Evolutionary conservation across 208 protist species (phyloP), one percentile per base, ranked within the genome.

Genomic region (Strigomonas culicis): DNA sequence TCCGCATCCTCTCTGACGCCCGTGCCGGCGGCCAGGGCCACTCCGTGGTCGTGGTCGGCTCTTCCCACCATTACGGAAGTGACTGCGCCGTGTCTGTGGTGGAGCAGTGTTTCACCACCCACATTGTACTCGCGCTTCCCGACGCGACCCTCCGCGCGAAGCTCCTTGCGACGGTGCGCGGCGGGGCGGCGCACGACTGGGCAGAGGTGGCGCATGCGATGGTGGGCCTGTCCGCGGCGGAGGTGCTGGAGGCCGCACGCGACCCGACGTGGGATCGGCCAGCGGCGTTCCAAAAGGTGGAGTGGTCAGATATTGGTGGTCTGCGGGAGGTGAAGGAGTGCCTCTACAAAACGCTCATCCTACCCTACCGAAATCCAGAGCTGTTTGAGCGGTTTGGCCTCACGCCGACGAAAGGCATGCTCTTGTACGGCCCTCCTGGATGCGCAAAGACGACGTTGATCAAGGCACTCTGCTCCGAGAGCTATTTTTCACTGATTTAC

Each of bases 271-370:
- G 65, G 49, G 15, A 27, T 19, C 56, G 65, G 43, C 56, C 24
- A 4, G 72, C 73, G 17, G 79, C 75, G 0, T 91, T 88, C 41
- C 79, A 82, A 34, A 36, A 66, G 4, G 71, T 98, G 13, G 87
- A 86, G 6, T 99, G 99, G 99, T 88, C 87, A 13, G 98, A 99
- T 68, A 99, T 99, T 86, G 99, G 99, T 67, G 99, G 99, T 52
- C 85, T 99, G 6, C 86, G 97, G 55, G 72, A 95, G 34, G 96
- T 99, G 27, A 99, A 99, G 80, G 70, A 81, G n/a, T 94, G 99
- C 62, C 89, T 99, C 30, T 94, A 97, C 65, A 98, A 99, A 74
- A 86, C 99, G 25, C 93, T 99, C 2, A 93, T 99, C 71, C 99
- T 99, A 72, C 99, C 99, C 21, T 90, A 99, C 44, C 86, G 97